Conservation (phyloP, 2,329 filamentous ascomycete genomes). For the Geosmithia putterillii region DNA sequence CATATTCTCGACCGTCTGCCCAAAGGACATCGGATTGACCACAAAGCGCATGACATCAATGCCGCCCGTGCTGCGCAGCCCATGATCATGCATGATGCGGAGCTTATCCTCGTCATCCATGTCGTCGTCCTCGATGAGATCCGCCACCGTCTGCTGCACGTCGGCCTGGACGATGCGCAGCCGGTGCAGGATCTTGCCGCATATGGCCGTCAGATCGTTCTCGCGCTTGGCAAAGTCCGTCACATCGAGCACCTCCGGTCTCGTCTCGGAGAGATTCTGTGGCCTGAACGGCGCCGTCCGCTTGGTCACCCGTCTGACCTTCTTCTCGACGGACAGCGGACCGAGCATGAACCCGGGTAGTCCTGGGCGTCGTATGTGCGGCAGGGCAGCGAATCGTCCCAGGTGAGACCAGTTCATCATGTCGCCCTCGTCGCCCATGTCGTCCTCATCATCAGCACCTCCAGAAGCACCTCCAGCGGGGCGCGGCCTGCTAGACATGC, state of each 20-base stretch:
- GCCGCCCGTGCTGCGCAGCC: slow-evolving; percentile 55
- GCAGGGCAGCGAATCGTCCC: slow-evolving; percentile 65
- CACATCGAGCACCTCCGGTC: slow-evolving; percentile 65
- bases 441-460: slow-evolving; percentile 33
- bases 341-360: slow-evolving; percentile 78
- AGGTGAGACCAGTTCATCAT: slow-evolving; percentile 78
- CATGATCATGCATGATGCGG: slow-evolving; percentile 50
- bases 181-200: slow-evolving; percentile 57
- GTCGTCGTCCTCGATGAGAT: slow-evolving; percentile 21
- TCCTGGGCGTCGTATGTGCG: slow-evolving; percentile 59
- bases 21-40: slow-evolving; percentile 81
- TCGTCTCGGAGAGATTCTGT: slow-evolving; percentile 55
- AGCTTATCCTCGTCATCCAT: slow-evolving; percentile 31
- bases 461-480: slow-evolving; percentile 4
- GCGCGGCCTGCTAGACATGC: slow-evolving; percentile 12
- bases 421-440: slow-evolving; percentile 61
- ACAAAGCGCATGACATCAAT: slow-evolving; percentile 78
- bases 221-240: slow-evolving; percentile 67
- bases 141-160: slow-evolving; percentile 31
- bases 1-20: slow-evolving; percentile 90
- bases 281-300: slow-evolving; percentile 59
- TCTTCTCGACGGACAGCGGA: slow-evolving; percentile 80
- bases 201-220: slow-evolving; percentile 68
- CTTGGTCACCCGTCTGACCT: slow-evolving; percentile 56
- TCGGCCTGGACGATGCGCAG: slow-evolving; percentile 37